These are phyloP conservation scores for Brassica carinata DNA, from an alignment of 345 rosid species.

Conservation along the genomic window DNA sequence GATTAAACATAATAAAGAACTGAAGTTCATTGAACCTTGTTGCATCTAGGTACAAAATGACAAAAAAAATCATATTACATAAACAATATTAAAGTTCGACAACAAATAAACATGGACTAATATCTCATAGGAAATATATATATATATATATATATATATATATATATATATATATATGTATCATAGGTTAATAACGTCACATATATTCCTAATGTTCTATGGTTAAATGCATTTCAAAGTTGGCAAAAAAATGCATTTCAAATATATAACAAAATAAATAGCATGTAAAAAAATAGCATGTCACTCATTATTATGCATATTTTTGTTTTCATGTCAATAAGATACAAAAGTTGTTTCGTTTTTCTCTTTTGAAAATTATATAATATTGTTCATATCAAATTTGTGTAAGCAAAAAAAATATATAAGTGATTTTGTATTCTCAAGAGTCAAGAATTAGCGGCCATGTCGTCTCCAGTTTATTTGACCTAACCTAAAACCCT, in stretches of 20 bases:
- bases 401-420: background rate
- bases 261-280: no score
- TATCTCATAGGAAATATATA: background rate
- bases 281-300: no score
- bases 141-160: background rate
- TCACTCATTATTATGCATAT: background rate
- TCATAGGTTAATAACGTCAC: no score
- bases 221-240: no score
- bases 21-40: slow-evolving; percentile 3
- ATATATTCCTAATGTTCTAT: no score
- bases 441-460: no score
- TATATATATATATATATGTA: no score
- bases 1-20: background rate
- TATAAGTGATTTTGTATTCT: no score
- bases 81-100: background rate
- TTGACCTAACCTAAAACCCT: no score
- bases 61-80: background rate
- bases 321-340: background rate
- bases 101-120: background rate
- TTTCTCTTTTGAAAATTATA: background rate
- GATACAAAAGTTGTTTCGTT: background rate
- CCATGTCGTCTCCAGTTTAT: no score
- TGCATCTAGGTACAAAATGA: slow-evolving; percentile 5
- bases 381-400: background rate
- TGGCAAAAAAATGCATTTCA: no score